Percentiles rank a stretch among this genome's conserved stretches.
phyloP scores from a whole-genome alignment of 2,329 filamentous ascomycete species.

The Alternaria tenuissima region DNA sequence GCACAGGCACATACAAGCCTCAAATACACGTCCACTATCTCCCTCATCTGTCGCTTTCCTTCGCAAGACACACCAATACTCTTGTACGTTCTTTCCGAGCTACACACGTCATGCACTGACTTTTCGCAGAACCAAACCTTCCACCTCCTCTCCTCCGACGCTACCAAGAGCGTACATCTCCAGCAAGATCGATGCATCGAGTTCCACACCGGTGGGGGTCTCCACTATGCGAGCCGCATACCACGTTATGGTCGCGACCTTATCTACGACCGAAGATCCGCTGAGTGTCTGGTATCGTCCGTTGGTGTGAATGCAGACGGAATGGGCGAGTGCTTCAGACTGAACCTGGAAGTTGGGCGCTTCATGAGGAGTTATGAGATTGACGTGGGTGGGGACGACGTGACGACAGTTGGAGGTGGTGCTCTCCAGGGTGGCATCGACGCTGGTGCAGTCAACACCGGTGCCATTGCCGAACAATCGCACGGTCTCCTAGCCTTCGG shows the following conservation, averaged over 20 bases:
- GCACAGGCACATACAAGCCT: constrained; percentile 55
- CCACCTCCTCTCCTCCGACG: constrained; percentile 85
- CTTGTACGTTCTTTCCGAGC: constrained; percentile 53
- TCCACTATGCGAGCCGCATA: constrained; percentile 88
- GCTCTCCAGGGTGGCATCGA: constrained; percentile 87
- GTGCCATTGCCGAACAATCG: constrained; percentile 83
- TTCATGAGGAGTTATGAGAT: constrained; percentile 96
- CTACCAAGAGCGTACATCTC: constrained; percentile 91
- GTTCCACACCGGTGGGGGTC: constrained; percentile 88
- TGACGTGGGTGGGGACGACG: constrained; percentile 86
- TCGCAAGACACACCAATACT: constrained; percentile 87
- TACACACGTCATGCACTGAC: not conserved
- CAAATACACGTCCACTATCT: constrained; percentile 97
- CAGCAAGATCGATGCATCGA: constrained; percentile 92
- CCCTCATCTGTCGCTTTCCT: constrained; percentile 92
- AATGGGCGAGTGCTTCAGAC: constrained; percentile 87
- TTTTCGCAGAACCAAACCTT: constrained; percentile 80
- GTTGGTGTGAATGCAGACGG: constrained; percentile 88
- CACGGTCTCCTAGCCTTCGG: constrained; percentile 94
- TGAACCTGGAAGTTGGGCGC: constrained; percentile 89
- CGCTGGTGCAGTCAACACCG: constrained; percentile 86
- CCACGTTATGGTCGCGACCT: constrained; percentile 93
- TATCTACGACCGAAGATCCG: constrained; percentile 79
- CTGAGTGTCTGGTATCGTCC: constrained; percentile 85
- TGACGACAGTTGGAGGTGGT: constrained; percentile 69